A percentile compares a stretch with the other conserved stretches of the same genome.
These are phyloP conservation scores for Amborella trichopoda DNA, from an alignment of 164 flowering plant species.

Conservation along the genomic window DNA sequence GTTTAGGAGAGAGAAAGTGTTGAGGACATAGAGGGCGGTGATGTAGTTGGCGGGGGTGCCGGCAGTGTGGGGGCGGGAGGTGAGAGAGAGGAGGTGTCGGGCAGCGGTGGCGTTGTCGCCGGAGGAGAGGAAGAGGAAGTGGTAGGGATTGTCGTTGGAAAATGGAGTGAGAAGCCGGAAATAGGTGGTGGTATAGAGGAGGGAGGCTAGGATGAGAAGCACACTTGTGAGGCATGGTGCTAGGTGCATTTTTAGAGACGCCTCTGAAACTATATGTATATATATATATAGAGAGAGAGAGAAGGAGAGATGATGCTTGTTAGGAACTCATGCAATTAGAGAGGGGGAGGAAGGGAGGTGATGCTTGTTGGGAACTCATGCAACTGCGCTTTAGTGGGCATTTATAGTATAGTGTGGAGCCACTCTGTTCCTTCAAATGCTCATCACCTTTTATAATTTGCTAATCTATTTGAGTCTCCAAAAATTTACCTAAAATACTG, in stretches of 20 bases:
- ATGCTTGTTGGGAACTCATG: too few relatives aligned
- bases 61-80: constrained; percentile 56
- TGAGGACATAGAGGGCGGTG: constrained; percentile 47
- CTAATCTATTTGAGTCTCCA: too few relatives aligned
- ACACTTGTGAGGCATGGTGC: constrained; percentile 4
- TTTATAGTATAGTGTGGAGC: too few relatives aligned
- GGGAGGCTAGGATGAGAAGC: neutral
- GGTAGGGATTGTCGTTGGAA: constrained; percentile 24
- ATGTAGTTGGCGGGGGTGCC: constrained; percentile 51
- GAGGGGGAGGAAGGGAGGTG: too few relatives aligned
- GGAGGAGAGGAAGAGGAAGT: constrained; percentile 33
- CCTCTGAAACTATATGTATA: too few relatives aligned
- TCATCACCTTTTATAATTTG: too few relatives aligned
- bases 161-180: constrained; percentile 13
- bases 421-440: too few relatives aligned
- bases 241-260: constrained; percentile 4
- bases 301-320: too few relatives aligned
- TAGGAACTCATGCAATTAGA: too few relatives aligned
- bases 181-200: constrained; percentile 16
- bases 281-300: too few relatives aligned
- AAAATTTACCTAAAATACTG: too few relatives aligned
- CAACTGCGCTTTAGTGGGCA: too few relatives aligned
- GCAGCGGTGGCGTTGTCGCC: constrained; percentile 36
- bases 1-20: constrained; percentile 26
- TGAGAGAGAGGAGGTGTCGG: constrained; percentile 44